A percentile compares a stretch with the other conserved stretches of the same genome.
These are phyloP conservation scores for Trifolium fragiferum DNA, from an alignment of 306 rosid genomes.

Conservation along the genomic window DNA sequence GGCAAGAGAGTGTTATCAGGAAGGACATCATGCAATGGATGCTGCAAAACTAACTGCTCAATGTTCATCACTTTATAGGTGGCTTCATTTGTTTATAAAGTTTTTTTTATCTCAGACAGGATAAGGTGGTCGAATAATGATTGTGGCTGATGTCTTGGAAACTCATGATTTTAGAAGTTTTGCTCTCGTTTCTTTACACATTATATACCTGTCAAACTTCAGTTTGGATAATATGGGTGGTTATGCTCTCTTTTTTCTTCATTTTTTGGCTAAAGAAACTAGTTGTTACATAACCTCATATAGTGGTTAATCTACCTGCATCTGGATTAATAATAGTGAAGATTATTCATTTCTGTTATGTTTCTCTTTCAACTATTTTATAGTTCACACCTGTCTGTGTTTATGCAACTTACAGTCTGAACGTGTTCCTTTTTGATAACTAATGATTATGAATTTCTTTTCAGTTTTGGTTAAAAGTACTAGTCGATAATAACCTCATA, in stretches of 20 bases:
- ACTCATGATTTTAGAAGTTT: constrained; percentile 11
- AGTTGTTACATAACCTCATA: neutral
- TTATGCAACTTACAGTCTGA: constrained; percentile 2
- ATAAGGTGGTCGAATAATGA: constrained; percentile 30
- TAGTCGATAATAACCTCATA: neutral
- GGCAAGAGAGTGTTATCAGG: constrained; percentile 64
- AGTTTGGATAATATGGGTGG: constrained; percentile 30
- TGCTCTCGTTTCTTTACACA: neutral
- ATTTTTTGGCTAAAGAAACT: constrained; percentile 32
- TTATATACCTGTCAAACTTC: constrained; percentile 37
- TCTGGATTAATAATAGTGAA: constrained; percentile 27
- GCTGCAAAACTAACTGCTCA: constrained; percentile 50
- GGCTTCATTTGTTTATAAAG: constrained; percentile 16
- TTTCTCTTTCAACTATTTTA: neutral
- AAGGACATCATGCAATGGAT: constrained; percentile 82
- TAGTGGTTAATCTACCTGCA: neutral
- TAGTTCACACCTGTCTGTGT: neutral
- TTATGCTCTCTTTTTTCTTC: constrained; percentile 20
- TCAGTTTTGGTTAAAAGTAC: neutral
- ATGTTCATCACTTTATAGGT: neutral
- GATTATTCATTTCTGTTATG: neutral
- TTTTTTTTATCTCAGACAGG: constrained; percentile 5
- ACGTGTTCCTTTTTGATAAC: neutral
- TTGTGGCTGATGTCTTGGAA: constrained; percentile 7
- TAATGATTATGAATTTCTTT: neutral